phyloP scores from a whole-genome alignment of 208 protist genomes.

The Wallacemonas sp. region DNA sequence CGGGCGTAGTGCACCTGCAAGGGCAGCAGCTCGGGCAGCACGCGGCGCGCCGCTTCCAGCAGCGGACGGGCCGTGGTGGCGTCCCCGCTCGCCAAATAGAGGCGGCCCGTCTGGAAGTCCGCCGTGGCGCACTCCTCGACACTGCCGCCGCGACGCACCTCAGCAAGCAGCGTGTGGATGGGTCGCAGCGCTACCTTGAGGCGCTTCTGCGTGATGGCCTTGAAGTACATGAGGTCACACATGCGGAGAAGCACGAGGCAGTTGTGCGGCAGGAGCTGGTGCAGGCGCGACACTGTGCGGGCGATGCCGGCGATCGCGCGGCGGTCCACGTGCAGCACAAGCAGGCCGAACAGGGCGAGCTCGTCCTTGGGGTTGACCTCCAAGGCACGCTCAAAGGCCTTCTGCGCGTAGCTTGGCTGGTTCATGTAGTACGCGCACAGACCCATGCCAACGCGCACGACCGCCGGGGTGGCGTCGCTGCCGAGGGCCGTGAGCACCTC shows the following conservation, averaged over 20 bases:
- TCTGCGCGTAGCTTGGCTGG: constrained; percentile 45
- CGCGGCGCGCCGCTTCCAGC: constrained; percentile 61
- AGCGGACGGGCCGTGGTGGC: constrained; percentile 48
- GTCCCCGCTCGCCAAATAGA: constrained; percentile 60
- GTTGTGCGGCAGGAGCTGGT: constrained; percentile 62
- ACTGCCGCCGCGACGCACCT: constrained; percentile 47
- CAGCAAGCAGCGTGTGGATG: constrained; percentile 52
- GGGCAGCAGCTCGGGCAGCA: constrained; percentile 63
- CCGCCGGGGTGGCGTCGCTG: constrained; percentile 46
- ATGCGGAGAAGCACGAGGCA: constrained; percentile 74
- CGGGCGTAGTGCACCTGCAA: constrained; percentile 79
- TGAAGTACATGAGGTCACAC: constrained; percentile 85
- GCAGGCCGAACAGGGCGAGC: constrained; percentile 69
- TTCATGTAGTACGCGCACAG: constrained; percentile 78
- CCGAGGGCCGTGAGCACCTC: constrained; percentile 67
- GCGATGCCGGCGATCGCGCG: constrained; percentile 60
- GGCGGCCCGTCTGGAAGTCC: constrained; percentile 82
- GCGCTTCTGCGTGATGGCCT: constrained; percentile 38
- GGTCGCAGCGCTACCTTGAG: constrained; percentile 35
- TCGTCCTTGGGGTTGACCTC: constrained; percentile 72
- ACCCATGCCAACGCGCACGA: constrained; percentile 85
- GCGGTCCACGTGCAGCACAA: constrained; percentile 74
- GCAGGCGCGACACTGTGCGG: constrained; percentile 56
- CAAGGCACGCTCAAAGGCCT: constrained; percentile 65
- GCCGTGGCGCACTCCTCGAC: constrained; percentile 65